Percentiles rank a stretch among this genome's conserved stretches.
Evolutionary conservation across 192 early-diverging fungal genomes (phyloP).

Genomic region (Linnemannia elongata): DNA sequence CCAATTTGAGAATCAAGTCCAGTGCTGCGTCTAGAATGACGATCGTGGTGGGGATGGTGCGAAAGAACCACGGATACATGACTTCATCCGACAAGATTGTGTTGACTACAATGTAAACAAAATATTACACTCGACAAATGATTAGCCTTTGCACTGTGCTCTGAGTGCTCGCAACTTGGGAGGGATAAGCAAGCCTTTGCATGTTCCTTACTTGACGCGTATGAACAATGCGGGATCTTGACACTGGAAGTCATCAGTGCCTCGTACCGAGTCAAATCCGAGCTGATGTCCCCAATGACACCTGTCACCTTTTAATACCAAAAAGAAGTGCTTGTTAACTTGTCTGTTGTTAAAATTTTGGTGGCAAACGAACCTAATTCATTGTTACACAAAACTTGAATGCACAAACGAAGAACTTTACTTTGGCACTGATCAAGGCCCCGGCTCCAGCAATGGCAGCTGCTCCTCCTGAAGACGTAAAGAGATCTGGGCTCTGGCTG

Average conservation of each 20-base stretch:
- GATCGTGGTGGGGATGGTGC: slow-evolving; percentile 60
- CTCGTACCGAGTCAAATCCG: slow-evolving; percentile 58
- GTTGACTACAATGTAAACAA: slow-evolving; percentile 23
- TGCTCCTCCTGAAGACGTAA: slow-evolving; percentile 18
- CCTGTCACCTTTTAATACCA: slow-evolving; percentile 42
- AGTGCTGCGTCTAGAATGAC: slow-evolving; percentile 56
- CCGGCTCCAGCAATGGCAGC: slow-evolving; percentile 30
- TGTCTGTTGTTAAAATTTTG: too few relatives aligned
- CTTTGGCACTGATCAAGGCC: slow-evolving; percentile 14
- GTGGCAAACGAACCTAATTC: too few relatives aligned
- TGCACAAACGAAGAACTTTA: background rate
- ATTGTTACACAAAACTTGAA: too few relatives aligned
- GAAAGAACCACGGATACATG: slow-evolving; percentile 59
- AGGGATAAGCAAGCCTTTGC: background rate
- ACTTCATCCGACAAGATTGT: slow-evolving; percentile 48
- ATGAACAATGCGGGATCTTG: slow-evolving; percentile 63
- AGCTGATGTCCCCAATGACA: slow-evolving; percentile 61
- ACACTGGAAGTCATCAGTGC: slow-evolving; percentile 62
- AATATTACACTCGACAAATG: background rate
- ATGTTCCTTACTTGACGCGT: slow-evolving; percentile 42
- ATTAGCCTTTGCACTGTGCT: background rate
- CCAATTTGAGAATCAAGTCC: slow-evolving; percentile 32
- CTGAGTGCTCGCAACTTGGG: background rate
- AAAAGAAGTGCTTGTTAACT: background rate
- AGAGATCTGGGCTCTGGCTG: slow-evolving; percentile 22